Percentiles rank a stretch among this genome's conserved stretches.
phyloP scores from a whole-genome alignment of 2,329 filamentous ascomycete genomes.

The Trematosphaeria pertusa region DNA sequence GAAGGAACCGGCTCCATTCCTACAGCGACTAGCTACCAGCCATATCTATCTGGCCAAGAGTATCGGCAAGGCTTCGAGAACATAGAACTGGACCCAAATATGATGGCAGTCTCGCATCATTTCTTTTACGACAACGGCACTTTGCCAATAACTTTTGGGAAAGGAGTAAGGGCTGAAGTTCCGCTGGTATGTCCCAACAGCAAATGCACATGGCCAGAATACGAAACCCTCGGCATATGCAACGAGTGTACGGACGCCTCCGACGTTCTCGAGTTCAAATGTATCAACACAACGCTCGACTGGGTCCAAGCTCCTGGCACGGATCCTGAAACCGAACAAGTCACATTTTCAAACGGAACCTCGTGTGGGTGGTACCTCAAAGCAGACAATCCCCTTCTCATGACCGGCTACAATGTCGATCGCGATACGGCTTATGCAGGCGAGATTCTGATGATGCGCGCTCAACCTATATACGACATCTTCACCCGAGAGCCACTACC shows the following conservation, averaged over 20 bases:
- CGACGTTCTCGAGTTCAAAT: conserved; percentile 8
- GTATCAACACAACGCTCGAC: conserved; percentile 6
- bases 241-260: conserved; percentile 9
- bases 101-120: not conserved
- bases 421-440: conserved; percentile 2
- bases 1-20: conserved; percentile 8
- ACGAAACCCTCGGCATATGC: conserved; percentile 14
- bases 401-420: conserved; percentile 16
- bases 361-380: conserved; percentile 15
- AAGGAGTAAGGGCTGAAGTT: conserved; percentile 10
- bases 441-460: conserved; percentile 7
- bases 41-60: not conserved
- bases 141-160: conserved; percentile 7
- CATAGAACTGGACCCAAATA: not conserved
- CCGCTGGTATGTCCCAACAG: conserved; percentile 12
- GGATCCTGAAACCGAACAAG: not conserved
- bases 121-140: conserved; percentile 16
- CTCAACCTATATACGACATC: conserved; percentile 13
- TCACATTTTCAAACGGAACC: conserved; percentile 14
- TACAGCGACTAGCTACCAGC: conserved; percentile 3
- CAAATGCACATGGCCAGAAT: conserved; percentile 16
- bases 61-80: not conserved
- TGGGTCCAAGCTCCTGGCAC: conserved; percentile 4
- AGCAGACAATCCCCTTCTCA: conserved; percentile 9
- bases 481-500: conserved; percentile 7